These are phyloP conservation scores for Colletotrichum sp. DNA, from an alignment of 2,329 filamentous ascomycete genomes.

Conservation along the genomic window DNA sequence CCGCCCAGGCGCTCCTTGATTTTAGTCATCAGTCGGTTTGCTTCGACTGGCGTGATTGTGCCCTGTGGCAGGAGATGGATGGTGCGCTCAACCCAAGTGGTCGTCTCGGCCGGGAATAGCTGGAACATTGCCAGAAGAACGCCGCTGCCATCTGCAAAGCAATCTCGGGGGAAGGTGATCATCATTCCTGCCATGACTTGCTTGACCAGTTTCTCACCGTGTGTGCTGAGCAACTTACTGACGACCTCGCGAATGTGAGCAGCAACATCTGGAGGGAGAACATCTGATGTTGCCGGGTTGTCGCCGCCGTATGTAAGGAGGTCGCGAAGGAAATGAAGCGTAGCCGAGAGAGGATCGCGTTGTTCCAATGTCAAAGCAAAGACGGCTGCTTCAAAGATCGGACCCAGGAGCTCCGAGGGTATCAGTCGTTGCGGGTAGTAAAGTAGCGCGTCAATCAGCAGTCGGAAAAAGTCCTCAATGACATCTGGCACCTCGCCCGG, in stretches of 20 bases:
- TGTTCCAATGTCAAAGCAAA: constrained; percentile 89
- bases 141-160: constrained; percentile 91
- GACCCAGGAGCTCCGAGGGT: constrained; percentile 76
- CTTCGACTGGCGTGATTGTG: constrained; percentile 80
- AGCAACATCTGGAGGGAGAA: constrained; percentile 62
- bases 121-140: constrained; percentile 92
- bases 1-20: constrained; percentile 79
- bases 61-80: constrained; percentile 84
- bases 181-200: constrained; percentile 97
- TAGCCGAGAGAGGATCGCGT: constrained; percentile 87
- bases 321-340: constrained; percentile 91
- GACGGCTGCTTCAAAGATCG: constrained; percentile 86
- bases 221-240: constrained; percentile 70
- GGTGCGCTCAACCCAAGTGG: constrained; percentile 82
- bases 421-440: constrained; percentile 90
- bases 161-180: constrained; percentile 97
- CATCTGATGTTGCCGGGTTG: constrained; percentile 69
- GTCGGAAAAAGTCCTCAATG: constrained; percentile 95
- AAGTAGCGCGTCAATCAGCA: constrained; percentile 88
- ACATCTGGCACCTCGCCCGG: constrained; percentile 77
- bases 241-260: constrained; percentile 76
- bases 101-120: constrained; percentile 79
- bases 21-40: constrained; percentile 78
- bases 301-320: constrained; percentile 86
- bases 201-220: constrained; percentile 83